Base-by-base conservation (phyloP, 2,329 filamentous ascomycete species). In the Penicillium occitanis region DNA sequence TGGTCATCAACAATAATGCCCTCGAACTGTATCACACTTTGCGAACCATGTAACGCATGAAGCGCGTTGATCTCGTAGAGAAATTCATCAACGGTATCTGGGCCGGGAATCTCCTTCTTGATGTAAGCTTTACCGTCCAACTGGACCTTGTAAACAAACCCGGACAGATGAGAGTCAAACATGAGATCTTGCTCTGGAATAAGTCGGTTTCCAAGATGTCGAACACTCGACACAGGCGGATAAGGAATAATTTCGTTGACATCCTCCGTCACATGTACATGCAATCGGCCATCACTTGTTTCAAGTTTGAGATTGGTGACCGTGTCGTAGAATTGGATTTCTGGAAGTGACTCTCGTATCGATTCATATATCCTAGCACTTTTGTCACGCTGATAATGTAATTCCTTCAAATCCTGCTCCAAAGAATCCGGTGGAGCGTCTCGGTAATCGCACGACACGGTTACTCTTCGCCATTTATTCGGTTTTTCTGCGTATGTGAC, bases 241-340 rank as follows among this genome's bases (percentile, higher is more conserved):
- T 94, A 98, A 10, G 88, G 85, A 66, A 99, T 96, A 66, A 95
- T 95, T 80, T 99, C 95, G 82, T 96, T 95, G 59, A 92, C 87
- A 76, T 99, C 95, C 78, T 99, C 94, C n/a, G 95, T 93, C 62
- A 99, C 95, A 76, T 98, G 95, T 6, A 99, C 93, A 78, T 98
- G 93, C 28, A 99, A 83, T 67, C 93, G 88, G 14, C 92, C 92
- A 65, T 96, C 90, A 4, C 87, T 89, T 0, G 95, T 99, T 77
- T 97, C 89, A 19, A 99, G 84, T 77, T 96, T 97, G 69, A 99
- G 85, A 73, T 98, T 98, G 19, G 95, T 98, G 66, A 98, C 94
- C 0, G 93, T 97, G 65, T 93, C 88, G 79, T 96, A 98, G 76
- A 97, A 99, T 71, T 97, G 91, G 61, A 99, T 98, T 66, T 96